A percentile compares a stretch with the other conserved stretches of the same genome.
phyloP scores from a whole-genome alignment of 2,329 filamentous ascomycete species.

The Sclerotinia borealis region DNA sequence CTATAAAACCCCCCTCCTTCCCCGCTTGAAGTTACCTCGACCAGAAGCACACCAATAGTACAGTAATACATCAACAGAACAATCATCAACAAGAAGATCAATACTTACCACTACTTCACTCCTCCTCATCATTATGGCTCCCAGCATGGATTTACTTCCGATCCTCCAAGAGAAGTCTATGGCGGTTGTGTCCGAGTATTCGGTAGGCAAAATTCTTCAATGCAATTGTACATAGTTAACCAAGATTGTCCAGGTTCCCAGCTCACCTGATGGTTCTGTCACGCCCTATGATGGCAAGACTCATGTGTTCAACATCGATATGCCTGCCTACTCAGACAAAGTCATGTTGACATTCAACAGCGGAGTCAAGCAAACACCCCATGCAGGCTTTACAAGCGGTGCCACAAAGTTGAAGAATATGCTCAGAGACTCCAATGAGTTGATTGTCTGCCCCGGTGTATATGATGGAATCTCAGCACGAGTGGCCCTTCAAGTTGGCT shows the following conservation, averaged over 20 bases:
- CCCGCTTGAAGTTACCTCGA: background rate
- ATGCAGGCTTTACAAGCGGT: background rate
- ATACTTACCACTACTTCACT: background rate
- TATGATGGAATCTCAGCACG: slow-evolving; percentile 64
- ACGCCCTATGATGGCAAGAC: slow-evolving; percentile 1
- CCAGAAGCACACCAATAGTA: background rate
- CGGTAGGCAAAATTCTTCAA: background rate
- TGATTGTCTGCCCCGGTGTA: slow-evolving; percentile 47
- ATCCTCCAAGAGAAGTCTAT: background rate
- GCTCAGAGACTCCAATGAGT: slow-evolving; percentile 5
- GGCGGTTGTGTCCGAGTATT: background rate
- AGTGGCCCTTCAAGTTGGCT: slow-evolving; percentile 55
- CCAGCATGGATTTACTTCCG: slow-evolving; percentile 5
- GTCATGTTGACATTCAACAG: slow-evolving; percentile 6
- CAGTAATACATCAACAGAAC: background rate
- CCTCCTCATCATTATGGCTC: background rate
- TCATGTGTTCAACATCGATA: slow-evolving; percentile 3
- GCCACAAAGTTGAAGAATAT: slow-evolving; percentile 14
- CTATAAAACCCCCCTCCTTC: background rate
- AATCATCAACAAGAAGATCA: background rate
- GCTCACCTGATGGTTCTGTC: background rate
- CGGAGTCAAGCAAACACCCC: background rate
- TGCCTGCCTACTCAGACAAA: slow-evolving; percentile 9
- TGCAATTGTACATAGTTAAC: background rate
- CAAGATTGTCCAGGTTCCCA: background rate